Conservation (phyloP, 179 eudicot species). For the Beta lomatogona region DNA sequence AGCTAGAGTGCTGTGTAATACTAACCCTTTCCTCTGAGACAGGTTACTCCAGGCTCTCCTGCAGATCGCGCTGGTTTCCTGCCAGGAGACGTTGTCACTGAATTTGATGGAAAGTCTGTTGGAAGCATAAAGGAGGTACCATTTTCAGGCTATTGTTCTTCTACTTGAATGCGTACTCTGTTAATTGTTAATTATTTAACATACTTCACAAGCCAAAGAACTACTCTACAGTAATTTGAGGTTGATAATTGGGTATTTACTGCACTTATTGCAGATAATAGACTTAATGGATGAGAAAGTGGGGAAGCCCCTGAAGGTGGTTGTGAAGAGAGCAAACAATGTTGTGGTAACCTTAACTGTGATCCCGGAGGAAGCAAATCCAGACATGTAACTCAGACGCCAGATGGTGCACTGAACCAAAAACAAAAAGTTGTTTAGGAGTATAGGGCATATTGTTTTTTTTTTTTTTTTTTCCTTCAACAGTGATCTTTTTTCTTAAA, state of each 20-base stretch:
- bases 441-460: too few species aligned
- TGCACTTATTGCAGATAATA: slow-evolving; percentile 45
- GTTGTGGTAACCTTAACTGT: slow-evolving; percentile 53
- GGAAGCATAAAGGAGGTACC: slow-evolving; percentile 74
- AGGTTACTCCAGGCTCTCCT: slow-evolving; percentile 87
- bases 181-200: neutral
- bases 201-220: neutral
- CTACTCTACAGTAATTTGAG: neutral
- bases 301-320: slow-evolving; percentile 71
- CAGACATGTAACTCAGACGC: slow-evolving; percentile 50
- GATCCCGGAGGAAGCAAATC: slow-evolving; percentile 90
- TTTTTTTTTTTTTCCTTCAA: too few species aligned
- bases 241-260: neutral
- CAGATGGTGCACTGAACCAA: too few species aligned
- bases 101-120: slow-evolving; percentile 66
- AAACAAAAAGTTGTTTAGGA: too few species aligned
- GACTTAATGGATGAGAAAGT: slow-evolving; percentile 84
- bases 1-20: neutral
- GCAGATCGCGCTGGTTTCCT: slow-evolving; percentile 79
- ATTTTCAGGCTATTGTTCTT: neutral
- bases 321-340: slow-evolving; percentile 70
- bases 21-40: slow-evolving; percentile 15
- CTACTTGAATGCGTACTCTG: neutral
- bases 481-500: too few species aligned
- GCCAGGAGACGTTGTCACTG: slow-evolving; percentile 75